Conservation (phyloP, 495 filamentous ascomycete species). For the Xylaria grammica region DNA sequence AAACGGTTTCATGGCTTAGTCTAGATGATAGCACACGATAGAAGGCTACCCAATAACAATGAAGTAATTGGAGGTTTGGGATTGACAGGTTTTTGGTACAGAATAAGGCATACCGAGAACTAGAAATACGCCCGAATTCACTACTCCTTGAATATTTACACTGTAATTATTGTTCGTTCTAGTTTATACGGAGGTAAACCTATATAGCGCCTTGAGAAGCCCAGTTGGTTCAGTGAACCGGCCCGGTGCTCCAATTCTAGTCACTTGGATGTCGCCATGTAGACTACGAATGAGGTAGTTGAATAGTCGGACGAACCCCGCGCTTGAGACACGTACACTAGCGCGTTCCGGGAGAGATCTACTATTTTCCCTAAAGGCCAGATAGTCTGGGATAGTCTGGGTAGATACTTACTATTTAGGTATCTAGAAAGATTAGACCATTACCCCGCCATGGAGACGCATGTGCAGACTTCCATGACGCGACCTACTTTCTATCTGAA, state of each 20-base stretch:
- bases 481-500: too few species aligned
- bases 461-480: neutral
- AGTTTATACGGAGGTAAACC: neutral
- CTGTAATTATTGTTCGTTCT: neutral
- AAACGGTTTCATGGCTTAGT: constrained; percentile 26
- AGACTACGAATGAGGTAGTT: constrained; percentile 1
- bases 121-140: neutral
- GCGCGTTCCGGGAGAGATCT: constrained; percentile 10
- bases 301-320: constrained; percentile 11
- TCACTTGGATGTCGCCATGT: constrained; percentile 12
- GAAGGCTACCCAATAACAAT: neutral
- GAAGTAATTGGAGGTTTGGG: constrained; percentile 14
- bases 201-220: neutral
- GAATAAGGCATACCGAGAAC: neutral
- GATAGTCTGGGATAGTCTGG: too few species aligned
- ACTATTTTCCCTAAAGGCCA: too few species aligned
- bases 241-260: neutral
- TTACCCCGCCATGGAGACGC: constrained; percentile 11
- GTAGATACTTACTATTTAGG: too few species aligned
- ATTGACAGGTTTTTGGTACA: neutral
- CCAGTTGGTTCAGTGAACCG: neutral
- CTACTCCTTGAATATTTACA: neutral
- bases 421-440: too few species aligned
- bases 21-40: constrained; percentile 29
- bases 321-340: constrained; percentile 3